Evolutionary conservation across 768 basidiomycete species (phyloP).

Genomic region (Trametes punicea): DNA sequence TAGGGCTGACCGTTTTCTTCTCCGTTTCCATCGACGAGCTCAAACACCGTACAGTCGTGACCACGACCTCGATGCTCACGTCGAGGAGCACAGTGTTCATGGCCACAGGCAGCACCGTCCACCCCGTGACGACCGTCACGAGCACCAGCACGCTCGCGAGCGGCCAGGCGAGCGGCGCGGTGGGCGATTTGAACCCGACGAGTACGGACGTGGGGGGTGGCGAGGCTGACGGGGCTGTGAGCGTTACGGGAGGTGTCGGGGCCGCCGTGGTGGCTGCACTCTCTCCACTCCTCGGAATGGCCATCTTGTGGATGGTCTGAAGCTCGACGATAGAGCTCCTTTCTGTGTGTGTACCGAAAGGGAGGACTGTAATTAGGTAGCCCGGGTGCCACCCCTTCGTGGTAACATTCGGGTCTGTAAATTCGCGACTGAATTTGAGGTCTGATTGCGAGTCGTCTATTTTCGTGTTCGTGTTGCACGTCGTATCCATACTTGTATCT

Average conservation of each 20-base stretch:
- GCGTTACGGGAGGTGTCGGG: not conserved
- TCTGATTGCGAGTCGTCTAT: too few relatives aligned
- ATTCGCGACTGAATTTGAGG: too few relatives aligned
- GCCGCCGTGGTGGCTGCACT: not conserved
- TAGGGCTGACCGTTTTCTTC: not conserved
- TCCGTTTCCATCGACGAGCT: not conserved
- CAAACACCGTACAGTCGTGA: not conserved
- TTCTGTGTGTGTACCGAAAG: too few relatives aligned
- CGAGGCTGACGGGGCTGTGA: not conserved
- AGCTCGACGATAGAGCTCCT: not conserved
- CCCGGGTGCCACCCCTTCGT: too few relatives aligned
- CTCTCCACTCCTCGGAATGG: not conserved
- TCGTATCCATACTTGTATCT: too few relatives aligned
- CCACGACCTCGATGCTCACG: slow-evolving; percentile 1
- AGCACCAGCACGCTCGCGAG: slow-evolving; percentile 8
- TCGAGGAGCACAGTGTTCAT: not conserved
- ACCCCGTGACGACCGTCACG: slow-evolving; percentile 4
- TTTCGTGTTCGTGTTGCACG: too few relatives aligned
- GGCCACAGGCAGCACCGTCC: not conserved
- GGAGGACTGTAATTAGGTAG: not conserved
- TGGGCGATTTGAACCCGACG: not conserved
- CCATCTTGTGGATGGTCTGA: not conserved
- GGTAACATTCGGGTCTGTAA: too few relatives aligned
- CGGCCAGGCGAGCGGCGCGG: not conserved
- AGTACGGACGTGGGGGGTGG: not conserved